Conservation (phyloP, 1,139 yeast genomes). For the Pichia cactophila region DNA sequence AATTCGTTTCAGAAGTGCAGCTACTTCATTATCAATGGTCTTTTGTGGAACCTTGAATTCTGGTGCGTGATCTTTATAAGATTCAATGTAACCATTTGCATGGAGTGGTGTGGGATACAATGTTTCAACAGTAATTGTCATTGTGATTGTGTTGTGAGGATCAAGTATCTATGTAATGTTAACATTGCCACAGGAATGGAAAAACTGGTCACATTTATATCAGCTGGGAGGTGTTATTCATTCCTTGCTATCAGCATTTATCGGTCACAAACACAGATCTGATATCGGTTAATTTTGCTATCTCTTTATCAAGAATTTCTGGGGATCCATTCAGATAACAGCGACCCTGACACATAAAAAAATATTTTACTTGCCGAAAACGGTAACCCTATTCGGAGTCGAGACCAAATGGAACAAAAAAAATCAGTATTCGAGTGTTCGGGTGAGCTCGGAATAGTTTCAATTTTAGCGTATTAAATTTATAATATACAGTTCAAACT, state of each 20-base stretch:
- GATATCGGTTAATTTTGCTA: no score
- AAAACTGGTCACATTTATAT: not conserved
- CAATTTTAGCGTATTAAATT: no score
- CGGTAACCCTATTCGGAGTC: not conserved
- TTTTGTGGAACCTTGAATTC: conserved; percentile 24
- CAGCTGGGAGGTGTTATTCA: not conserved
- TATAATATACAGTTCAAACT: not conserved
- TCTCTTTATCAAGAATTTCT: not conserved
- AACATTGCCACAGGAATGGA: no score
- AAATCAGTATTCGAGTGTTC: not conserved
- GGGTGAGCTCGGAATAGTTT: not conserved
- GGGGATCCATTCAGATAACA: not conserved
- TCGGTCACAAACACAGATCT: not conserved
- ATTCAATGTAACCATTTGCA: conserved; percentile 21
- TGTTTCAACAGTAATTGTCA: conserved; percentile 15
- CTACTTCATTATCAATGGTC: conserved; percentile 27
- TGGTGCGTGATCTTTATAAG: conserved; percentile 20
- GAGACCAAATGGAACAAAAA: not conserved
- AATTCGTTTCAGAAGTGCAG: conserved; percentile 20
- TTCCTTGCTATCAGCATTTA: no score
- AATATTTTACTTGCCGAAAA: not conserved
- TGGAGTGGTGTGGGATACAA: conserved; percentile 19
- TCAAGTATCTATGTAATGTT: not conserved
- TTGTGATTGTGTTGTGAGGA: not conserved
- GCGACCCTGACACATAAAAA: not conserved